These are phyloP conservation scores for Leptodontidium sp. DNA, from an alignment of 2,329 filamentous ascomycete species.

Conservation along the genomic window DNA sequence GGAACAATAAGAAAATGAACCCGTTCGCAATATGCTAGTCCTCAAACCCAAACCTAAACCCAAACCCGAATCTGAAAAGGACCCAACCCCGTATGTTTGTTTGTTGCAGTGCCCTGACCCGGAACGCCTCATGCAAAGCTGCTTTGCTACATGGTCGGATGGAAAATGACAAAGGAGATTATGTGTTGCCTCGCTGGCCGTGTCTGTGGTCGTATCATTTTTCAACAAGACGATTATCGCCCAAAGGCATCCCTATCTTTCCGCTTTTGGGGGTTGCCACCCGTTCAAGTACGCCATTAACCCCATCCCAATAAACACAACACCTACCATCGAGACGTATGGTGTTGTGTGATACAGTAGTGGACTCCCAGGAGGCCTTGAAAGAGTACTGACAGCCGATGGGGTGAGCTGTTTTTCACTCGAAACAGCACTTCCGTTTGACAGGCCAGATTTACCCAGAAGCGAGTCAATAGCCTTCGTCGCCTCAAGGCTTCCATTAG, in stretches of 20 bases:
- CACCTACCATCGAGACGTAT: slow-evolving; percentile 83
- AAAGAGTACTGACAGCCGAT: slow-evolving; percentile 45
- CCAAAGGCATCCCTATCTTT: slow-evolving; percentile 37
- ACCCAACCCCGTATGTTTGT: slow-evolving; percentile 36
- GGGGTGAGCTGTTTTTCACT: slow-evolving; percentile 30
- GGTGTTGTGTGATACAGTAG: slow-evolving; percentile 67
- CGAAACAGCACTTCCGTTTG: slow-evolving; percentile 35
- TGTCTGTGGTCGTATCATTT: slow-evolving; percentile 1
- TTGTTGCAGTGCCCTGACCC: slow-evolving; percentile 27
- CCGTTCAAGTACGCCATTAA: slow-evolving; percentile 88
- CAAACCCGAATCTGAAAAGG: slow-evolving; percentile 6
- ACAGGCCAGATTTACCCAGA: slow-evolving; percentile 30
- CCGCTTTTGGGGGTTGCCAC: slow-evolving; percentile 64
- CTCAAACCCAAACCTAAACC: slow-evolving; percentile 29
- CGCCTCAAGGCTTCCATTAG: slow-evolving; percentile 30
- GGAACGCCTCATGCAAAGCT: slow-evolving; percentile 34
- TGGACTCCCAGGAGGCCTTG: slow-evolving; percentile 52
- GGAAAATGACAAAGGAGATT: slow-evolving; percentile 39
- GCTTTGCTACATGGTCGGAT: slow-evolving; percentile 35
- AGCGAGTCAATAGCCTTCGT: slow-evolving; percentile 27
- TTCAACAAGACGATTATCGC: slow-evolving; percentile 19
- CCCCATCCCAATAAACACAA: slow-evolving; percentile 82
- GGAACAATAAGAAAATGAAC: slow-evolving; percentile 3
- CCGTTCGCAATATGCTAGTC: slow-evolving; percentile 32
- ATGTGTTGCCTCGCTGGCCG: slow-evolving; percentile 27